A percentile compares a stretch with the other conserved stretches of the same genome.
These are phyloP conservation scores for Coleophoma cylindrospora DNA, from an alignment of 2,329 filamentous ascomycete species.

Conservation along the genomic window DNA sequence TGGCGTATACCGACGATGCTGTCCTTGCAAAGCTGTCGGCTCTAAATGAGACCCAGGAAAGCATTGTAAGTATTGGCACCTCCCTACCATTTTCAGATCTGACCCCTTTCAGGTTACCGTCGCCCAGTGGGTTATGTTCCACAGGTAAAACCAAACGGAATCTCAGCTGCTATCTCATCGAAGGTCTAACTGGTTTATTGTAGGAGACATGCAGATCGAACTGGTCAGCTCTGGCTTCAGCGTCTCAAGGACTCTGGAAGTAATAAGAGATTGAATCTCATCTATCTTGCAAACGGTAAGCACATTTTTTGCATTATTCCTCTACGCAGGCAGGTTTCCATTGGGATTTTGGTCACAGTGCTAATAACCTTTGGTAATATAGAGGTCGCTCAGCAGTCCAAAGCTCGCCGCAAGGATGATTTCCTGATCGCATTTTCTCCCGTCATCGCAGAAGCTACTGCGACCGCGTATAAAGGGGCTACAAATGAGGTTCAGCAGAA, in stretches of 20 bases:
- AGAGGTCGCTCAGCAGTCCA: conserved; percentile 97
- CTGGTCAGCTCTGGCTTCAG: conserved; percentile 87
- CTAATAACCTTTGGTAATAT: conserved; percentile 17
- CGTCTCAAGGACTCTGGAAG: conserved; percentile 82
- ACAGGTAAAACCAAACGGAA: conserved; percentile 57
- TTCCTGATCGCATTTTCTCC: conserved; percentile 90
- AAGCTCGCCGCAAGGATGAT: conserved; percentile 85
- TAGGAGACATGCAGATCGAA: conserved; percentile 88
- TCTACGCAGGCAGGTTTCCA: background rate
- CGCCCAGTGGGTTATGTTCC: conserved; percentile 99
- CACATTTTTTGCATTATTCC: background rate
- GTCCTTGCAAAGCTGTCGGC: conserved; percentile 92
- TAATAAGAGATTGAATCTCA: conserved; percentile 79
- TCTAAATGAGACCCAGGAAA: conserved; percentile 95
- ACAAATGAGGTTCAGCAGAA: conserved; percentile 83
- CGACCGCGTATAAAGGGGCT: conserved; percentile 86
- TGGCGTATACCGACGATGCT: conserved; percentile 95
- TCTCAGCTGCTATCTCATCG: background rate
- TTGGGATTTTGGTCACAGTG: conserved; percentile 1
- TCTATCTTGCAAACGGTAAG: conserved; percentile 93
- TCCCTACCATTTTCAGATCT: background rate
- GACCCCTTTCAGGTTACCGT: conserved; percentile 57
- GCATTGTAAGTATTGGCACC: conserved; percentile 51
- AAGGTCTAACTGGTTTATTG: conserved; percentile 23
- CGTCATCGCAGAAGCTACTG: conserved; percentile 84